These are phyloP conservation scores for Eimeria necatrix DNA, from an alignment of 169 alveolate species.

Conservation along the genomic window DNA sequence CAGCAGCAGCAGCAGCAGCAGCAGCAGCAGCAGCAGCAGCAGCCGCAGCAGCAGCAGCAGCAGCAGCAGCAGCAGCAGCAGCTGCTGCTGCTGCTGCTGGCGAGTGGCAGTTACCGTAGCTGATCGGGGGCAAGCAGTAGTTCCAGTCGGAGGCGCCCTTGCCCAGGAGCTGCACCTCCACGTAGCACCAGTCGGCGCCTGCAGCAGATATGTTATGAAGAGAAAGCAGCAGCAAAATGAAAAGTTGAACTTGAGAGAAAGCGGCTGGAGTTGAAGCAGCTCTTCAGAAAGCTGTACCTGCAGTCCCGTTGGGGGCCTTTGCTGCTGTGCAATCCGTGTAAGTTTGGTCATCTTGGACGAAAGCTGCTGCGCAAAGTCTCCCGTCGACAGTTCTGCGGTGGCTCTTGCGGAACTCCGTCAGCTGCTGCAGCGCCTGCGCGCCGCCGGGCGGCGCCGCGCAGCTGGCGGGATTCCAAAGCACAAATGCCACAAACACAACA, in stretches of 20 bases:
- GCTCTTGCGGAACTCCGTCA: constrained; percentile 92
- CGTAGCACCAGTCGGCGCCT: constrained; percentile 95
- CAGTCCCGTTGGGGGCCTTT: constrained; percentile 93
- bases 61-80: no score
- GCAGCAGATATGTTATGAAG: no score
- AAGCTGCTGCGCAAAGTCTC: constrained; percentile 95
- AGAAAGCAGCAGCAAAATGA: no score
- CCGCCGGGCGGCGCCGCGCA: constrained; percentile 46
- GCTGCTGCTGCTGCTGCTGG: no score
- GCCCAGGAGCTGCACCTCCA: constrained; percentile 94
- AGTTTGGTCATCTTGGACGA: constrained; percentile 94
- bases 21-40: no score
- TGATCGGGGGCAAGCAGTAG: constrained; percentile 76
- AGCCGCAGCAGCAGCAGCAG: neutral
- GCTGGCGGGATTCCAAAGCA: neutral
- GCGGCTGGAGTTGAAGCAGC: neutral
- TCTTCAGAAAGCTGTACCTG: constrained; percentile 82
- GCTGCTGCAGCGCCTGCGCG: constrained; percentile 84
- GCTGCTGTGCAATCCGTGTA: constrained; percentile 95
- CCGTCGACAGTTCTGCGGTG: constrained; percentile 94
- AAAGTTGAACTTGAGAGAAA: neutral
- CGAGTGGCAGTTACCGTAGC: constrained; percentile 31
- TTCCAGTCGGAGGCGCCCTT: constrained; percentile 94
- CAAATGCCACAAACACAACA: neutral
- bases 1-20: no score